These are phyloP conservation scores for Leucocoprinus sp. DNA, from an alignment of 768 basidiomycete species.

Conservation along the genomic window DNA sequence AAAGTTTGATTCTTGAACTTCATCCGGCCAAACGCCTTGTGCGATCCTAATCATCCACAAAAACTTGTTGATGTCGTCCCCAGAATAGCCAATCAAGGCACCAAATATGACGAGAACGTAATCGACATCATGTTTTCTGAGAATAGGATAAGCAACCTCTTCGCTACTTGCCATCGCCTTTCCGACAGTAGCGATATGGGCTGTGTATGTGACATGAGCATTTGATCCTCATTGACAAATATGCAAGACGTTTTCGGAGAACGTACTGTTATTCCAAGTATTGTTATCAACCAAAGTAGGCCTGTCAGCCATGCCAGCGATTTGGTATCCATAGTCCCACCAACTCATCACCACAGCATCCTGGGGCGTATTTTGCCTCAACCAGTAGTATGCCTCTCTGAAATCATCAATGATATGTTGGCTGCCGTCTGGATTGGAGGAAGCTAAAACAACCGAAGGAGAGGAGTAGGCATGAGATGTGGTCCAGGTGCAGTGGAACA, in stretches of 20 bases:
- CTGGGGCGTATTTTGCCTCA: conserved; percentile 89
- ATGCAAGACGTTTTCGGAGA: conserved; percentile 3
- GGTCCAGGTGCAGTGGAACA: conserved; percentile 95
- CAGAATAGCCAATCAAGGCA: conserved; percentile 92
- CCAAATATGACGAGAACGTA: conserved; percentile 98
- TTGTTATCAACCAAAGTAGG: conserved; percentile 98
- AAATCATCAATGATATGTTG: conserved; percentile 98
- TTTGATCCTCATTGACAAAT: conserved; percentile 1
- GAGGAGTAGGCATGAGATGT: conserved; percentile 94
- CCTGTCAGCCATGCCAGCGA: conserved; percentile 97
- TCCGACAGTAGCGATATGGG: conserved; percentile 97
- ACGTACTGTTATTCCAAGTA: conserved; percentile 98
- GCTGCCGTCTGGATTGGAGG: conserved; percentile 69
- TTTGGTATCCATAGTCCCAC: conserved; percentile 99
- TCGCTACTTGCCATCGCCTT: conserved; percentile 95
- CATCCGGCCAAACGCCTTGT: conserved; percentile 97
- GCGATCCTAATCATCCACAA: conserved; percentile 96
- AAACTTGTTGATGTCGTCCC: conserved; percentile 99
- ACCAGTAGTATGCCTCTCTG: conserved; percentile 98
- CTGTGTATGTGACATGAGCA: conserved; percentile 28
- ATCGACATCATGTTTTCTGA: conserved; percentile 95
- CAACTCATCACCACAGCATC: conserved; percentile 96
- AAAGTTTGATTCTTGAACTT: conserved; percentile 91
- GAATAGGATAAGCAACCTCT: conserved; percentile 94
- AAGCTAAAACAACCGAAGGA: conserved; percentile 91